A percentile compares a stretch with the other conserved stretches of the same genome.
Conservation (phyloP, 2,329 filamentous ascomycete species). For the Aspergillus pseudoviridinutans region DNA sequence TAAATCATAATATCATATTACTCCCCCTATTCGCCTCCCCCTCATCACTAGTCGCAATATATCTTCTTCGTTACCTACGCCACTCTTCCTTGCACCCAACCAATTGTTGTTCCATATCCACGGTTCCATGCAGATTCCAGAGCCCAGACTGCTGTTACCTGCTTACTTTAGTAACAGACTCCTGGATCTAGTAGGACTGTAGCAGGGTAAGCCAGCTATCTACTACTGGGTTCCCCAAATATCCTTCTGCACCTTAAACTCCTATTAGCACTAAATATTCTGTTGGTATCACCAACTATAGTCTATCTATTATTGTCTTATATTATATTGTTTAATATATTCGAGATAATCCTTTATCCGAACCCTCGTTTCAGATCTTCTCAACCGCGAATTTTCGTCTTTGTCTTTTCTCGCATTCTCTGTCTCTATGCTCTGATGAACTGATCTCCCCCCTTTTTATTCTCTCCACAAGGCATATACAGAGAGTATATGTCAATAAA, state of each 20-base stretch:
- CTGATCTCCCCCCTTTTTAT: not conserved
- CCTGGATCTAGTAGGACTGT: not conserved
- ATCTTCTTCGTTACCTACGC: not conserved
- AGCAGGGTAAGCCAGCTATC: not conserved
- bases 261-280: not conserved
- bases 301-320: not conserved
- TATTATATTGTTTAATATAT: not conserved
- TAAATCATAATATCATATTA: not conserved
- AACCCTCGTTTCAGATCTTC: not conserved
- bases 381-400: not conserved
- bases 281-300: not conserved
- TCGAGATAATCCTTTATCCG: not conserved
- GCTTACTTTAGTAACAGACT: not conserved
- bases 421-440: not conserved
- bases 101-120: not conserved
- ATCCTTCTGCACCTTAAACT: not conserved
- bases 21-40: not conserved
- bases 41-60: not conserved
- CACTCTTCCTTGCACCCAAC: not conserved
- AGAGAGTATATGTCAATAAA: not conserved
- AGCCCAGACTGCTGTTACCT: not conserved
- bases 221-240: not conserved
- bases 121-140: slow-evolving; percentile 6
- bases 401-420: not conserved
- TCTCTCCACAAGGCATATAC: not conserved